Evolutionary conservation across 139 green algal genomes (phyloP).

Genomic region (Chloropicon primus): DNA sequence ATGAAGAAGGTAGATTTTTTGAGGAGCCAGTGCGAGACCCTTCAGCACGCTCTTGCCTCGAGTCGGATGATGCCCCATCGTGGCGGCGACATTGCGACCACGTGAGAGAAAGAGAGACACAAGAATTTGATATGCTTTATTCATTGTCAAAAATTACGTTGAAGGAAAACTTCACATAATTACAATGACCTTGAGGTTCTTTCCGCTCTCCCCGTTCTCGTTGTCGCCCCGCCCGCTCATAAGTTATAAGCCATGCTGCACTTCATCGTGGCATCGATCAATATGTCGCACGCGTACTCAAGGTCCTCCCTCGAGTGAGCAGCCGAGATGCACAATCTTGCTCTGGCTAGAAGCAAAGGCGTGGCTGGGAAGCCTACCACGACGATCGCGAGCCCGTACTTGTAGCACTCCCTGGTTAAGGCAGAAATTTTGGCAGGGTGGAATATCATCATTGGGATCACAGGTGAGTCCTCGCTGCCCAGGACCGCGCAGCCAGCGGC

Average conservation of each 20-base stretch:
- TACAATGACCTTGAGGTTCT: too few relatives aligned
- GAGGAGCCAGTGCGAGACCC: neutral
- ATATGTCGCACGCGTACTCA: conserved; percentile 43
- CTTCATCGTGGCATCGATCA: neutral
- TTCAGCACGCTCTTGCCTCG: neutral
- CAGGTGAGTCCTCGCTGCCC: conserved; percentile 82
- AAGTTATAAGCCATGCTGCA: neutral
- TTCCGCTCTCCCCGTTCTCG: too few relatives aligned
- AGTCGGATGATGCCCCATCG: neutral
- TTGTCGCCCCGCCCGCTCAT: neutral
- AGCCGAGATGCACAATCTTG: conserved; percentile 86
- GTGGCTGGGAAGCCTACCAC: conserved; percentile 96
- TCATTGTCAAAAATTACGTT: too few relatives aligned
- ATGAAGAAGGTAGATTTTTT: neutral
- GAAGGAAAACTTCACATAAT: too few relatives aligned
- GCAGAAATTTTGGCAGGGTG: conserved; percentile 63
- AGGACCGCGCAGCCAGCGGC: conserved; percentile 76
- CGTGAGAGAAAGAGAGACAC: too few relatives aligned
- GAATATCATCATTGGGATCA: conserved; percentile 98
- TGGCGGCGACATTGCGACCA: too few relatives aligned
- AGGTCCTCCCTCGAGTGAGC: conserved; percentile 79
- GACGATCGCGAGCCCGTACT: conserved; percentile 71
- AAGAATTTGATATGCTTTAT: too few relatives aligned
- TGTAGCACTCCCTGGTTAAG: conserved; percentile 57
- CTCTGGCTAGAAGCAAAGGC: conserved; percentile 64